A percentile compares a stretch with the other conserved stretches of the same genome.
Conservation (phyloP, 371 early-diverging fungal genomes). For the Rhizomucor miehei region DNA sequence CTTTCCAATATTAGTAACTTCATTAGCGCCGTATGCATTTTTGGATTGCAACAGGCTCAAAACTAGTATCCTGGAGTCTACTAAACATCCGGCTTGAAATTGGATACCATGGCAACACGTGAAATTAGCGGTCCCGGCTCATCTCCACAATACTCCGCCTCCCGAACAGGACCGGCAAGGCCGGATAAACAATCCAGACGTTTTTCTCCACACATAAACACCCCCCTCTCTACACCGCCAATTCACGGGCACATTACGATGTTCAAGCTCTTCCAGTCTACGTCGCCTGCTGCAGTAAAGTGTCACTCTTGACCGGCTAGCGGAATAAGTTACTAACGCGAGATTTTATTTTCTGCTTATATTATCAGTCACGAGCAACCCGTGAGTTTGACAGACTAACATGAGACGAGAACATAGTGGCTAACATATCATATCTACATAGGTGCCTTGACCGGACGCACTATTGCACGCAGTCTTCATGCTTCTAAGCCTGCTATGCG, state of each 20-base stretch:
- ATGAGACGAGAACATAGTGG: not conserved
- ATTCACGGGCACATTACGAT: constrained; percentile 5
- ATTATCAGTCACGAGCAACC: not conserved
- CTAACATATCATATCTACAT: not conserved
- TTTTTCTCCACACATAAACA: too few species aligned
- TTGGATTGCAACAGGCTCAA: too few species aligned
- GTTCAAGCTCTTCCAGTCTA: constrained; percentile 22
- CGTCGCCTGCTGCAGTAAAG: constrained; percentile 19
- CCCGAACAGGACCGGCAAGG: too few species aligned
- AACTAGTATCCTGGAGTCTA: too few species aligned
- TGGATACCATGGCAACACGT: too few species aligned
- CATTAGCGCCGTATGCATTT: too few species aligned
- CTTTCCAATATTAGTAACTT: too few species aligned
- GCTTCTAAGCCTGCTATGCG: constrained; percentile 64
- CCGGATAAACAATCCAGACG: too few species aligned
- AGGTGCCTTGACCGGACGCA: constrained; percentile 8
- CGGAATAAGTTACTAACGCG: not conserved
- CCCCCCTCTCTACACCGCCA: too few species aligned
- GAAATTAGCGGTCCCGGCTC: too few species aligned
- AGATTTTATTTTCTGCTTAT: not conserved
- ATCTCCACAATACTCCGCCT: too few species aligned
- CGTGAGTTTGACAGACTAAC: not conserved
- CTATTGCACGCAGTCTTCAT: constrained; percentile 52
- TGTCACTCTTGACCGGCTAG: not conserved
- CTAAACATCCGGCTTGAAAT: too few species aligned